Conservation (phyloP, 1,139 yeast species). For the Suhomyces yuchorum region DNA sequence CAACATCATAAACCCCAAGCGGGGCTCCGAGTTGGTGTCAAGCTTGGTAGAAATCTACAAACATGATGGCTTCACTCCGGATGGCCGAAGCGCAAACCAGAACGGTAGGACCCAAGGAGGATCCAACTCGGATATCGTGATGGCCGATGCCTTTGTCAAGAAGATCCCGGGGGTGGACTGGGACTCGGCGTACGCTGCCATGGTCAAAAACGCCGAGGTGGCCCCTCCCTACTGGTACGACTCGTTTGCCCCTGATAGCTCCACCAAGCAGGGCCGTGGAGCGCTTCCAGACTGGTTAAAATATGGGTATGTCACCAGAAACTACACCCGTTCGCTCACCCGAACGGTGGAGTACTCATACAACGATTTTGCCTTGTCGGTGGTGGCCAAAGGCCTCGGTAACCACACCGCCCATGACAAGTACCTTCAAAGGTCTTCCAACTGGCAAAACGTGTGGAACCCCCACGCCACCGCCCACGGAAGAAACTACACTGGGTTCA, state of each 20-base stretch:
- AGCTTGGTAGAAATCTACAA: background rate
- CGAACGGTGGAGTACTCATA: background rate
- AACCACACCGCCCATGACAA: background rate
- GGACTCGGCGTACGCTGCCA: background rate
- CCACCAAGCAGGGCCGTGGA: background rate
- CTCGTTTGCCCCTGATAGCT: background rate
- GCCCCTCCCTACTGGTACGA: background rate
- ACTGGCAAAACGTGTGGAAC: background rate
- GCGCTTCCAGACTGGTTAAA: background rate
- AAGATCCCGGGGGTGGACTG: background rate
- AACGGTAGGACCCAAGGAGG: background rate
- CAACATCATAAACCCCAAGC: background rate
- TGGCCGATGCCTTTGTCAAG: background rate
- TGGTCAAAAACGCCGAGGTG: background rate
- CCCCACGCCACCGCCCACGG: background rate
- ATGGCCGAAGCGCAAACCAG: background rate
- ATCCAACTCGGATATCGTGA: background rate
- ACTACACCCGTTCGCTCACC: background rate
- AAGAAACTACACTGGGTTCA: background rate
- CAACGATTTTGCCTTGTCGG: background rate
- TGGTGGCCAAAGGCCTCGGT: background rate
- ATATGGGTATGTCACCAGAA: background rate
- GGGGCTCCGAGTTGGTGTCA: background rate
- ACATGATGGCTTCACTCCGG: background rate
- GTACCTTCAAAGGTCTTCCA: background rate